Percentiles rank a stretch among this genome's conserved stretches.
These are phyloP conservation scores for Lachnellula hyalina DNA, from an alignment of 2,329 filamentous ascomycete species.

Conservation along the genomic window DNA sequence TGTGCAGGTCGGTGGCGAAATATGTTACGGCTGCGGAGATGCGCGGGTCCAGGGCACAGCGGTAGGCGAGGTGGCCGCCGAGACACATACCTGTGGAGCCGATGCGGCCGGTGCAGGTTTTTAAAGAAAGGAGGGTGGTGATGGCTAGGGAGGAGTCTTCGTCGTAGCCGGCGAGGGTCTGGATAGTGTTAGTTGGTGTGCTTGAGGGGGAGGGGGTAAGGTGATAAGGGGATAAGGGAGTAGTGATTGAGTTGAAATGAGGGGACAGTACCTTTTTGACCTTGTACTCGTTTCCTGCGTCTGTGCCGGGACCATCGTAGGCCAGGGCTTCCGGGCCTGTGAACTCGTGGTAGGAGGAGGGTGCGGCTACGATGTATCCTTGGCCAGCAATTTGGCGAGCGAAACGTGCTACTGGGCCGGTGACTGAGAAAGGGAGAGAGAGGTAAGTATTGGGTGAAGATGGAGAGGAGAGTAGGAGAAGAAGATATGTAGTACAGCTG, in stretches of 20 bases:
- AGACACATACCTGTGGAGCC: slow-evolving; percentile 88
- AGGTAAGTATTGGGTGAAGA: slow-evolving; percentile 5
- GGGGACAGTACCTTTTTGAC: slow-evolving; percentile 57
- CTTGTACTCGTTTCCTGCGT: slow-evolving; percentile 83
- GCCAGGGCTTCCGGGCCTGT: slow-evolving; percentile 75
- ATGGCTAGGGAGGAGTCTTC: slow-evolving; percentile 66
- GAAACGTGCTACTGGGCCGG: slow-evolving; percentile 83
- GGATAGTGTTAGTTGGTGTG: background rate
- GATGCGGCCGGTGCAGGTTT: slow-evolving; percentile 75
- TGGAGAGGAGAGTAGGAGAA: background rate
- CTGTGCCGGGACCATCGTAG: slow-evolving; percentile 84
- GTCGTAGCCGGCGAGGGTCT: slow-evolving; percentile 83
- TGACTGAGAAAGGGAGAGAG: slow-evolving; percentile 50
- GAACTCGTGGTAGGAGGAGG: slow-evolving; percentile 91
- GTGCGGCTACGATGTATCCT: slow-evolving; percentile 88
- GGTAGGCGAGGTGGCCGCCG: slow-evolving; percentile 77
- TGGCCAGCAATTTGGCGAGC: slow-evolving; percentile 87
- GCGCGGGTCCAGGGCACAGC: slow-evolving; percentile 68
- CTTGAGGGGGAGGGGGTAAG: background rate
- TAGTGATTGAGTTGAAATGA: background rate
- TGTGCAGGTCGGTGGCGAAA: slow-evolving; percentile 90
- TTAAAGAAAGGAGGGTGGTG: slow-evolving; percentile 63
- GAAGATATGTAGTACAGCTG: background rate
- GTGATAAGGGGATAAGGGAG: background rate
- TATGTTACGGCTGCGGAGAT: slow-evolving; percentile 77